Evolutionary conservation across 2,329 filamentous ascomycete species (phyloP).

Genomic region (Alternaria consortialis): DNA sequence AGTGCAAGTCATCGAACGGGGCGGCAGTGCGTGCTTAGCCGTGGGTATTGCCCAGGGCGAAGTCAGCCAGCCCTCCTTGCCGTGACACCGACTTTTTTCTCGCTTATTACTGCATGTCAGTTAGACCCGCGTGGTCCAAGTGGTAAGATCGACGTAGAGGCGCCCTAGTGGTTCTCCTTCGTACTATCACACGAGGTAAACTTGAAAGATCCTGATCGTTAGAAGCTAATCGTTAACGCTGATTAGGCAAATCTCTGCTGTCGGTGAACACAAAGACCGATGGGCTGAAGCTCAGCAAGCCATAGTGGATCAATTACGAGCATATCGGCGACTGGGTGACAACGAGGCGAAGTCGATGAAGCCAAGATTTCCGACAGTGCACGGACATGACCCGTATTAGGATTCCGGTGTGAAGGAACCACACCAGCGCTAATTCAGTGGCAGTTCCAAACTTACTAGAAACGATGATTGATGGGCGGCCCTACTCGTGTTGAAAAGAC

Average conservation of each 20-base stretch:
- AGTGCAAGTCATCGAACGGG: slow-evolving; percentile 4
- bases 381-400: slow-evolving; percentile 9
- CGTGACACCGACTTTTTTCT: slow-evolving; percentile 11
- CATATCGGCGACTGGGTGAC: slow-evolving; percentile 24
- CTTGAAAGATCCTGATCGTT: neutral
- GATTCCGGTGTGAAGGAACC: neutral
- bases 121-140: slow-evolving; percentile 2
- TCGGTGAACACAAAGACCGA: slow-evolving; percentile 10
- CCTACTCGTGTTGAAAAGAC: slow-evolving; percentile 1
- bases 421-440: slow-evolving; percentile 2
- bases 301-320: slow-evolving; percentile 14
- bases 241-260: slow-evolving; percentile 5
- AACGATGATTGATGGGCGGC: slow-evolving; percentile 10
- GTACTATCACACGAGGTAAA: neutral
- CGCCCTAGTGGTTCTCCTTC: slow-evolving; percentile 2
- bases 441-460: slow-evolving; percentile 8
- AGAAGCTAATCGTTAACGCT: neutral
- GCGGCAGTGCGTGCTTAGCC: slow-evolving; percentile 4
- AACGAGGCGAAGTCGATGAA: slow-evolving; percentile 15
- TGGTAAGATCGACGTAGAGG: slow-evolving; percentile 2
- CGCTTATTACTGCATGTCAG: slow-evolving; percentile 2
- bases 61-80: slow-evolving; percentile 7
- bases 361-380: slow-evolving; percentile 13
- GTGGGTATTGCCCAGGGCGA: neutral
- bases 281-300: slow-evolving; percentile 16